Evolutionary conservation across 495 filamentous ascomycete species (phyloP).

Genomic region (Rostrohypoxylon terebratum): DNA sequence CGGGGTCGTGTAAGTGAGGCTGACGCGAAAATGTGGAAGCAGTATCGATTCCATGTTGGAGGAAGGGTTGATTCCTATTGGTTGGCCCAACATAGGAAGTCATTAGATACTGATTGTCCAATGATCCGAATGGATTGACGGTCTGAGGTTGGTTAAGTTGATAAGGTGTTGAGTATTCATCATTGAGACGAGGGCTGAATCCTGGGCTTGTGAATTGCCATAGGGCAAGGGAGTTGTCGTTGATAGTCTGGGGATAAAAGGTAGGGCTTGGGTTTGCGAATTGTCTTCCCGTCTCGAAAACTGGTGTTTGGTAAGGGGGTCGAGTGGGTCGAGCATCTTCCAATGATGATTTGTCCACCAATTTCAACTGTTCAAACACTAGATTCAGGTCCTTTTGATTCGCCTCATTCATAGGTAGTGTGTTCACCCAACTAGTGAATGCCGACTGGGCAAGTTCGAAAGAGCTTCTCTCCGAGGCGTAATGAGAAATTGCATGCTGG

Average conservation of each 20-base stretch:
- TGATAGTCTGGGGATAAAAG: conserved; percentile 17
- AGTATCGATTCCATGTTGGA: not conserved
- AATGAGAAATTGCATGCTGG: conserved; percentile 25
- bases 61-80: not conserved
- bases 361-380: conserved; percentile 20
- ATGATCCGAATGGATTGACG: not conserved
- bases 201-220: not conserved
- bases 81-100: not conserved
- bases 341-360: not conserved
- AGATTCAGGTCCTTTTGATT: conserved; percentile 13
- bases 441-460: conserved; percentile 23
- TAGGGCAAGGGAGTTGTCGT: conserved; percentile 18
- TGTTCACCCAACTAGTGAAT: conserved; percentile 24
- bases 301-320: conserved; percentile 1
- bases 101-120: not conserved
- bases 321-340: conserved; percentile 7
- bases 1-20: not conserved
- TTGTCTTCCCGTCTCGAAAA: conserved; percentile 19
- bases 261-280: conserved; percentile 3
- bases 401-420: not conserved
- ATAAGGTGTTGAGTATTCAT: not conserved
- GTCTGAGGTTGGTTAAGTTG: not conserved
- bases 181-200: not conserved
- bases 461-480: conserved; percentile 11
- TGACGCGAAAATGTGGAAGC: not conserved